Evolutionary conservation across 2,329 filamentous ascomycete genomes (phyloP), one percentile per base, ranked within the genome.

Genomic region (Pseudogymnoascus sp.): DNA sequence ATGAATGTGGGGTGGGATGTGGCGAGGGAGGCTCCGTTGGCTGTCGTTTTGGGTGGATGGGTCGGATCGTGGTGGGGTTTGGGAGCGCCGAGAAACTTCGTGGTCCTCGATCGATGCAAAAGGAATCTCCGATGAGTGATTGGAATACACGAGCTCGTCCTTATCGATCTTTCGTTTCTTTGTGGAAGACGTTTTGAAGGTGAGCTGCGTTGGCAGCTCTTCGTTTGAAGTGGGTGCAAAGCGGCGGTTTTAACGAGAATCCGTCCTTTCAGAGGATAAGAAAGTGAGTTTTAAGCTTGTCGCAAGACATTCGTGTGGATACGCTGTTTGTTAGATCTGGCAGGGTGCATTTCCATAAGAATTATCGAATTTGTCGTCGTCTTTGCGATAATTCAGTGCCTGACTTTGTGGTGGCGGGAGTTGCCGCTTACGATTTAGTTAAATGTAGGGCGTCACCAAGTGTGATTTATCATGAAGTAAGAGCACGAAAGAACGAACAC

Each of bases 121-220:
- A 39, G 70, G 67, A 37, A 66, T 67, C 59, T 72, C 71, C 37
- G 67, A 66, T 50, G 66, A 66, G 62, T 60, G 66, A 60, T 66
- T 63, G 28, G 50, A 67, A 66, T 60, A 37, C 64, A 63, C 62
- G 61, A 59, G 61, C 62, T 59, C 65, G 65, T 67, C 65, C 59
- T 69, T 67, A 64, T 81, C 84, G 68, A 87, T 81, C 81, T 83
- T 87, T 79, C 84, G 81, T 84, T 87, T 87, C 83, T 87, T 87
- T 81, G 77, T 79, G 78, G 83, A 86, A 84, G 84, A 86, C 84
- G 84, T 87, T 75, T 81, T 87, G 84, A 81, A 78, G 74, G 79
- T 76, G 84, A 87, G 84, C 84, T 86, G 83, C 84, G 73, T 73
- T 43, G 70, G 70, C 69, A 70, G 70, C 70, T 71, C 70, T 68